phyloP scores from a whole-genome alignment of 2,329 filamentous ascomycete genomes.

The Ophiostoma populinum region DNA sequence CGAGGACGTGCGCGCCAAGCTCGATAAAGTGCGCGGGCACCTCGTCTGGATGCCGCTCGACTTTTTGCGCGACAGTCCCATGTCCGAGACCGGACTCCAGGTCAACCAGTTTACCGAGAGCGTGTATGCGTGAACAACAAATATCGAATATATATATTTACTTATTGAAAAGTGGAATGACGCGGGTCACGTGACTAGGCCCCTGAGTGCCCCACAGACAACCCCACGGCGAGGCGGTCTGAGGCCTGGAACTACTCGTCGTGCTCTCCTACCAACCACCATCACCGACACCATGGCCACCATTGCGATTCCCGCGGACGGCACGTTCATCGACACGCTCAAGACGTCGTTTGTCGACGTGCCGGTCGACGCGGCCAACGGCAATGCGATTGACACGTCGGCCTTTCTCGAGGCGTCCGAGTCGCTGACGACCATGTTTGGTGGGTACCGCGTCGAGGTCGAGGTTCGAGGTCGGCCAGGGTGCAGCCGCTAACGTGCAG shows the following conservation, averaged over 20 bases:
- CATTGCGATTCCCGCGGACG: conserved; percentile 38
- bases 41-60: conserved; percentile 90
- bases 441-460: conserved; percentile 25
- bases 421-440: conserved; percentile 72
- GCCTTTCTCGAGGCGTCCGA: conserved; percentile 88
- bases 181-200: conserved; percentile 9
- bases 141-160: too few relatives aligned
- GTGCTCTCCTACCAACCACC: too few relatives aligned
- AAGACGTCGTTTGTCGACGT: conserved; percentile 75
- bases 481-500: conserved; percentile 18
- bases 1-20: conserved; percentile 53
- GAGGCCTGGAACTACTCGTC: too few relatives aligned
- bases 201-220: too few relatives aligned
- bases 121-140: conserved; percentile 72
- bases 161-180: too few relatives aligned
- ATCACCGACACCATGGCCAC: conserved; percentile 28
- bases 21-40: conserved; percentile 72
- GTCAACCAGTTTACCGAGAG: conserved; percentile 79
- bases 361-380: conserved; percentile 52
- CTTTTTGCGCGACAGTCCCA: conserved; percentile 66
- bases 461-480: too few relatives aligned
- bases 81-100: conserved; percentile 78
- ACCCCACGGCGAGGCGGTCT: too few relatives aligned
- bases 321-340: conserved; percentile 74
- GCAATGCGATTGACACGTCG: conserved; percentile 62